Conservation (phyloP, 495 filamentous ascomycete genomes). For the Podospora didyma region DNA sequence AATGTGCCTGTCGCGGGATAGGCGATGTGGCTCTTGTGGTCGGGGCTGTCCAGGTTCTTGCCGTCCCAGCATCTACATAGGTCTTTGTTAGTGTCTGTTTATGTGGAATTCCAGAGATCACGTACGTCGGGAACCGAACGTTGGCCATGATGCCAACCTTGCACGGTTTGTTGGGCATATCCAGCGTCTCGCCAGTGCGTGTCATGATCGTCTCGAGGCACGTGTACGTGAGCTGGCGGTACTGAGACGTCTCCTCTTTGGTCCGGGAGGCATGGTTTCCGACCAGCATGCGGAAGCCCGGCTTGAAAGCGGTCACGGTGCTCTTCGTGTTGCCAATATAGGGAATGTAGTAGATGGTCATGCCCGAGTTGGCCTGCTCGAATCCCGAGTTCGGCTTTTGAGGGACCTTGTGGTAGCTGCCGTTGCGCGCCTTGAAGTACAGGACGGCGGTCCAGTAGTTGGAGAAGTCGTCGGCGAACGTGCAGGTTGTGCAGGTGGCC, state of each 20-base stretch:
- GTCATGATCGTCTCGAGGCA: conserved; percentile 31
- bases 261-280: conserved; percentile 52
- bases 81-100: background rate
- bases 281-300: conserved; percentile 69
- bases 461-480: conserved; percentile 31
- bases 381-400: conserved; percentile 20
- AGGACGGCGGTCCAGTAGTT: conserved; percentile 44
- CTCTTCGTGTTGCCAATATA: conserved; percentile 20
- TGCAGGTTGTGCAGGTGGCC: conserved; percentile 32
- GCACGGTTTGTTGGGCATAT: conserved; percentile 33
- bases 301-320: conserved; percentile 40
- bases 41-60: conserved; percentile 25
- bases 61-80: conserved; percentile 17
- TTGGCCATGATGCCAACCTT: conserved; percentile 37
- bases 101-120: background rate
- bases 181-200: conserved; percentile 29
- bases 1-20: conserved; percentile 33
- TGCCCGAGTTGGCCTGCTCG: conserved; percentile 31
- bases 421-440: conserved; percentile 36
- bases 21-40: conserved; percentile 33
- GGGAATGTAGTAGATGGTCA: conserved; percentile 40
- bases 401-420: conserved; percentile 34
- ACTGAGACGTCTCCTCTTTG: conserved; percentile 22
- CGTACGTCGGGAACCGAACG: conserved; percentile 33
- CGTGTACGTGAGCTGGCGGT: conserved; percentile 38